A percentile compares a stretch with the other conserved stretches of the same genome.
Evolutionary conservation across 2,329 filamentous ascomycete genomes (phyloP).

Genomic region (Aspergillus japonicus): DNA sequence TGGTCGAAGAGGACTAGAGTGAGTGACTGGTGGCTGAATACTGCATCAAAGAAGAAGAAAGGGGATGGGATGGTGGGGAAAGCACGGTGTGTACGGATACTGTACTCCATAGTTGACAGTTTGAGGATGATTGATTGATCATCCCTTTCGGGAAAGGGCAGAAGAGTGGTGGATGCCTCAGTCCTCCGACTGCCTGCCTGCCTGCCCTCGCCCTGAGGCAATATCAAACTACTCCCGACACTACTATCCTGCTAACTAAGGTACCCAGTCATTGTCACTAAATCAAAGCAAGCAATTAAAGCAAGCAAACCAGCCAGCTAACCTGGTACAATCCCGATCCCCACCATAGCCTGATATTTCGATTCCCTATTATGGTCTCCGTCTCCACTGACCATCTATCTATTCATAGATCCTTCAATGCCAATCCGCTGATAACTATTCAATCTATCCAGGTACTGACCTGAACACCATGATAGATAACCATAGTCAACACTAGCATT

Average conservation of each 20-base stretch:
- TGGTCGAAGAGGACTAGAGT: not conserved
- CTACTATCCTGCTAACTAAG: too few species aligned
- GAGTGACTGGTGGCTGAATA: not conserved
- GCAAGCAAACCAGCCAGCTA: not conserved
- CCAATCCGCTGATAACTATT: not conserved
- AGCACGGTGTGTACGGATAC: too few species aligned
- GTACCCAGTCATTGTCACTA: too few species aligned
- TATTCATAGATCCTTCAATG: not conserved
- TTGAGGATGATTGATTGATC: not conserved
- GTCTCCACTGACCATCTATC: not conserved
- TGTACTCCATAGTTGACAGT: too few species aligned
- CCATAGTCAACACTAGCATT: not conserved
- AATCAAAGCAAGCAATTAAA: not conserved
- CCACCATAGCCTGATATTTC: too few species aligned
- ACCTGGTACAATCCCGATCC: not conserved
- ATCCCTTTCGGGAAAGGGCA: not conserved
- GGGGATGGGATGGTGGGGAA: not conserved
- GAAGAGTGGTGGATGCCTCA: not conserved
- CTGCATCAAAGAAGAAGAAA: not conserved
- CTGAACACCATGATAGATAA: too few species aligned
- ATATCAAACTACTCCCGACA: not conserved
- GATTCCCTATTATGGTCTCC: not conserved
- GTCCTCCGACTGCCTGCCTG: not conserved
- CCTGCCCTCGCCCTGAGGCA: not conserved
- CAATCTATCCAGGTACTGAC: not conserved